A percentile compares a stretch with the other conserved stretches of the same genome.
These are phyloP conservation scores for Mimosa pudica DNA, from an alignment of 306 rosid genomes.

Conservation along the genomic window DNA sequence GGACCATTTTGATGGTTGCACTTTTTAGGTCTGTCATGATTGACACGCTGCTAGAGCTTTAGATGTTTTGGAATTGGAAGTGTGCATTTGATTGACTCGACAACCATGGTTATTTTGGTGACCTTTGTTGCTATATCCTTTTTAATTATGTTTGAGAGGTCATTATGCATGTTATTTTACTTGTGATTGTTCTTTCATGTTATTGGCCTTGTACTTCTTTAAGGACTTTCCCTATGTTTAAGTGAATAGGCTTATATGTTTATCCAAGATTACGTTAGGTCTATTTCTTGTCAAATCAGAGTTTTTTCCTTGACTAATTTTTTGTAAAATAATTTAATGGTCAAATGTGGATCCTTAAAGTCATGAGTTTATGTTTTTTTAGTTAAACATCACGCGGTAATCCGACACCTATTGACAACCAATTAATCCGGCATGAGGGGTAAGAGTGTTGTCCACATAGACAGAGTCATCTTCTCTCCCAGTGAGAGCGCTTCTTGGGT, in stretches of 20 bases:
- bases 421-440: too few species aligned
- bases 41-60: neutral
- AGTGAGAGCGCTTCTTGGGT: too few species aligned
- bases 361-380: too few species aligned
- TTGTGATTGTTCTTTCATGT: neutral
- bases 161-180: neutral
- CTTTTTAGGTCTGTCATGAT: conserved; percentile 2
- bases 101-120: neutral
- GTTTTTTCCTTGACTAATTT: neutral
- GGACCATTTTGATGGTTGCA: neutral
- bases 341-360: neutral
- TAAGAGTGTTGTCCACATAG: too few species aligned
- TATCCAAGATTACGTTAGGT: neutral
- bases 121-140: neutral
- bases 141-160: neutral
- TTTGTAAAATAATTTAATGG: neutral
- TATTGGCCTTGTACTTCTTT: neutral
- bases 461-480: too few species aligned
- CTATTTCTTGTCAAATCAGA: neutral
- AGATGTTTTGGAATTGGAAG: conserved; percentile 5
- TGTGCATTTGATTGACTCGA: conserved; percentile 4
- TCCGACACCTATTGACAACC: too few species aligned
- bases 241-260: neutral
- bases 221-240: neutral
- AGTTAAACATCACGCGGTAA: too few species aligned